Base-by-base conservation (phyloP, 2,329 filamentous ascomycete species). In the Trichoderma lentiforme region DNA sequence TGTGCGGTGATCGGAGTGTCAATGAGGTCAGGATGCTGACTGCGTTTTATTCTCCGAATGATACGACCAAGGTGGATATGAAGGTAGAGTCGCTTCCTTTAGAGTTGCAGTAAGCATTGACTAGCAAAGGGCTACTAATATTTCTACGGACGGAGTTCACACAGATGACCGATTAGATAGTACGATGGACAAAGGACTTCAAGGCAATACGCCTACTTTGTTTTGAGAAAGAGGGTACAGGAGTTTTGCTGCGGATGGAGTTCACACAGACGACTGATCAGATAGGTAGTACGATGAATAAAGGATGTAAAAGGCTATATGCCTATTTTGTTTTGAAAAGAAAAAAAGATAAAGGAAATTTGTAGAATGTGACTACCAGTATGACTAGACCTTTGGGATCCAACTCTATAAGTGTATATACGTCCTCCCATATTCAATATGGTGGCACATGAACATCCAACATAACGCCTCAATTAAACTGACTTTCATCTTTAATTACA, bases 401-500 rank as follows among this genome's bases (percentile, higher is more conserved):
- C 57, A 69, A 28, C 57, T 69, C 66, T 69, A 61, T 62, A 51
- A 58, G 56, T 36, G 21, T 58, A 53, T 62, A 51, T 70, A 53
- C 28, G 66, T 70, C 56, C 66, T 24, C 21, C 66, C 66, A 70
- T 36, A 53, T 14, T 24, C 65, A 60, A 68, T 30, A 60, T 47
- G 56, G 53, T 7, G 65, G 53, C 53, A 68, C 26, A 53, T 47
- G 21, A 32, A 18, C 36, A 61, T 53, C 56, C 56, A 62, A 70
- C 57, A 53, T 34, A 70, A 70, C 66, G 66, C 66, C 66, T 70
- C 47, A n/a, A 70, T 70, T 62, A 70, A 21, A 21, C 36, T 70
- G 39, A 28, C 51, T 34, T 58, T 18, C 32, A 67, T 67, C 32
- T 43, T 21, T 43, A 67, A 26, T 58, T 32, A 32, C 26, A 66